Evolutionary conservation across 306 rosid genomes (phyloP).

Genomic region (Crotalaria pallida): DNA sequence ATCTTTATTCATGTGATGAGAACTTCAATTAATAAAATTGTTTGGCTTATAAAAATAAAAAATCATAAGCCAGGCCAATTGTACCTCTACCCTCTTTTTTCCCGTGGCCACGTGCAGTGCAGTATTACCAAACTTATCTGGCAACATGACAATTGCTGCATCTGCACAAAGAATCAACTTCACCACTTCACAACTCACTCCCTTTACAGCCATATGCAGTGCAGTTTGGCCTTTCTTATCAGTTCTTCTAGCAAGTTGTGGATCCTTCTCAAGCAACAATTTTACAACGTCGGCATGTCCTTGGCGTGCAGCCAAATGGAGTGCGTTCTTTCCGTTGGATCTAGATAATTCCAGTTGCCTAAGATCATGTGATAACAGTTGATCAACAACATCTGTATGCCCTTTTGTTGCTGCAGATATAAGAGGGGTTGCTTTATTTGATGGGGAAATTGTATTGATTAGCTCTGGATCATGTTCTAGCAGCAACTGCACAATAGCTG

Average conservation of each 20-base stretch:
- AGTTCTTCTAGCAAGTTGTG: conserved; percentile 56
- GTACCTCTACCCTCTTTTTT: conserved; percentile 58
- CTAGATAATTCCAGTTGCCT: conserved; percentile 44
- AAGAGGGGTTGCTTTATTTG: conserved; percentile 68
- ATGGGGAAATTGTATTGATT: conserved; percentile 50
- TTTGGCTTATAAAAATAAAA: no score
- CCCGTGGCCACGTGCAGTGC: conserved; percentile 66
- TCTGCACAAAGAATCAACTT: conserved; percentile 44
- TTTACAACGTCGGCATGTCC: conserved; percentile 53
- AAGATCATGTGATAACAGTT: conserved; percentile 36
- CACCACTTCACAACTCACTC: conserved; percentile 52
- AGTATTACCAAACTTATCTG: conserved; percentile 65
- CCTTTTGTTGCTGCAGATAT: conserved; percentile 65
- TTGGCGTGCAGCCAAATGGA: conserved; percentile 66
- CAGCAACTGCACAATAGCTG: conserved; percentile 38
- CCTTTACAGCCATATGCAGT: conserved; percentile 77
- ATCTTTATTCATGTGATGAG: not conserved
- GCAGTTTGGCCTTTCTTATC: conserved; percentile 78
- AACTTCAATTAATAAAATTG: no score
- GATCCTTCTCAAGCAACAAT: conserved; percentile 42
- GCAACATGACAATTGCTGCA: conserved; percentile 56
- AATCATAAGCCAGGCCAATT: not conserved
- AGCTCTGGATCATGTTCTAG: conserved; percentile 51
- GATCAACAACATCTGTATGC: conserved; percentile 46
- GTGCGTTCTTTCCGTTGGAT: conserved; percentile 69